Percentiles rank a stretch among this genome's conserved stretches.
Conservation (phyloP, 176 grass and related monocot genomes). For the Avena sativa region DNA sequence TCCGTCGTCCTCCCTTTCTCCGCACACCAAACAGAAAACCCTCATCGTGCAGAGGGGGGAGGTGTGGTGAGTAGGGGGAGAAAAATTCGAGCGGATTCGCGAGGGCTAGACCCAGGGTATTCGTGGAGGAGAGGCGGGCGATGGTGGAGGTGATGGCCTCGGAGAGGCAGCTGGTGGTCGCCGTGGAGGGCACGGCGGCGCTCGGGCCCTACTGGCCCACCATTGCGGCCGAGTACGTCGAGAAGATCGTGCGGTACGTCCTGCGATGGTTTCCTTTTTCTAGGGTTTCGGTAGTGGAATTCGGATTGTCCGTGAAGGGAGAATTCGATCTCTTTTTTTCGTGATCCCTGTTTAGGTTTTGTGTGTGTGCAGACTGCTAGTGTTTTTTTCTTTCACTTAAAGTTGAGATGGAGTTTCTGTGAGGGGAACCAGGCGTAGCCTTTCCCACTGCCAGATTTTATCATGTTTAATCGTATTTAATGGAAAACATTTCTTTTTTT, state of each 20-base stretch:
- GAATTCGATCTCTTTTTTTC: background rate
- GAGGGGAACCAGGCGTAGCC: background rate
- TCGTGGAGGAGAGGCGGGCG: background rate
- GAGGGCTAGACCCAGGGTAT: conserved; percentile 16
- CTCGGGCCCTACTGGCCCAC: conserved; percentile 76
- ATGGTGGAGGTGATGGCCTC: conserved; percentile 11
- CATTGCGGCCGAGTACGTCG: conserved; percentile 74
- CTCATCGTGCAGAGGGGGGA: background rate
- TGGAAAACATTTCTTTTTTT: conserved; percentile 5
- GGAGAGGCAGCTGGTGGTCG: conserved; percentile 82
- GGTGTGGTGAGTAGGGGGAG: too few species aligned
- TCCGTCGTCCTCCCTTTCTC: conserved; percentile 1
- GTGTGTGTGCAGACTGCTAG: background rate
- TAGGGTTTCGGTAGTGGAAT: background rate
- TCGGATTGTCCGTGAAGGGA: background rate
- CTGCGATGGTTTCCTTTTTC: background rate
- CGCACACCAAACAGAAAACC: conserved; percentile 11
- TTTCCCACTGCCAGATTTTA: background rate
- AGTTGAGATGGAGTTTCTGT: background rate
- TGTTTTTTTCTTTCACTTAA: background rate
- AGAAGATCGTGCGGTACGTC: conserved; percentile 91
- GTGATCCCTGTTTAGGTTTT: conserved; percentile 24
- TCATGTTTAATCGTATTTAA: background rate
- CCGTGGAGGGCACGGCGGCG: conserved; percentile 83
- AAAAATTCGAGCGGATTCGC: conserved; percentile 2